Conservation (phyloP, 1,284 basidiomycete genomes). For the Microbotryomycetes sp. region DNA sequence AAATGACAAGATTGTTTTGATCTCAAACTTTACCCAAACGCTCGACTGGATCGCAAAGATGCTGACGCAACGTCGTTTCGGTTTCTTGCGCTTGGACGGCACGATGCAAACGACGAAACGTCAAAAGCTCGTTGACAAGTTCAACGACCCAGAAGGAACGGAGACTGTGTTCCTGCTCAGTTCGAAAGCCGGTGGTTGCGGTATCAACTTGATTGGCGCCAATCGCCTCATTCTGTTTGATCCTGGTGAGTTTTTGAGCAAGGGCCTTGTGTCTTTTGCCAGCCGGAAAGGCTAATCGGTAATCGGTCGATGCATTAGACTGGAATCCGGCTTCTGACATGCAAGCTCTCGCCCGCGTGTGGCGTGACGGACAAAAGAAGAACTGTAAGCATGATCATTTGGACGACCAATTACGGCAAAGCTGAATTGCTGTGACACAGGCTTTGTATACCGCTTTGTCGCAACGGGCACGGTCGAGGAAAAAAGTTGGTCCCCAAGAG, state of each 20-base stretch:
- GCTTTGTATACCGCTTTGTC: constrained; percentile 97
- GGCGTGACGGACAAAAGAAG: constrained; percentile 99
- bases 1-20: constrained; percentile 95
- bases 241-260: constrained; percentile 55
- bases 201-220: constrained; percentile 96
- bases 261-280: background rate
- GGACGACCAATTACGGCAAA: too few relatives aligned
- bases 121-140: constrained; percentile 93
- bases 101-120: constrained; percentile 90
- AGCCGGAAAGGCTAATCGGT: background rate
- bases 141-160: constrained; percentile 90
- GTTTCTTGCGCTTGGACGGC: constrained; percentile 85
- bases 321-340: constrained; percentile 99
- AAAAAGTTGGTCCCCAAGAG: constrained; percentile 53
- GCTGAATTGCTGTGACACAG: constrained; percentile 42
- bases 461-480: constrained; percentile 98
- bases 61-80: constrained; percentile 75
- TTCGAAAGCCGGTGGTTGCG: constrained; percentile 95
- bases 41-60: constrained; percentile 88
- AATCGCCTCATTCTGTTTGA: constrained; percentile 95
- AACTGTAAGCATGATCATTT: constrained; percentile 85
- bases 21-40: constrained; percentile 97
- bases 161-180: constrained; percentile 94
- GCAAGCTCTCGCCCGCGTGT: constrained; percentile 95
- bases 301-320: constrained; percentile 56